phyloP scores from a whole-genome alignment of 148 eudicot species.

The Vaccinium darrowii region DNA sequence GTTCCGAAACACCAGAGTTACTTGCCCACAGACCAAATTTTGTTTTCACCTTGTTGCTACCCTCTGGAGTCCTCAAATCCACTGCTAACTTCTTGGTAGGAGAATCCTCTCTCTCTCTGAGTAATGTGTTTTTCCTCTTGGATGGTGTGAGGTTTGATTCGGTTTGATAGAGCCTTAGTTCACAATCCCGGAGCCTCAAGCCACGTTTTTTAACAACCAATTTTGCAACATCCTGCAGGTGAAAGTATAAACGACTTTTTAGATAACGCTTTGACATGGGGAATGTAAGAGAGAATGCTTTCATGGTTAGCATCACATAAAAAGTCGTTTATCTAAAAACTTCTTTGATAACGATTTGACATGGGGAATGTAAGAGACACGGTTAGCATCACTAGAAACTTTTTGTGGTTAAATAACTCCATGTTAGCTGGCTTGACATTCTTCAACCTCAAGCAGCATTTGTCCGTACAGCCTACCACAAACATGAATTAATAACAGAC shows the following conservation, averaged over 20 bases:
- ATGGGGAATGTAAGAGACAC: neutral
- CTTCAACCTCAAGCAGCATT: neutral
- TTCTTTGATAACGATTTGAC: neutral
- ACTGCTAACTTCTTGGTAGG: constrained; percentile 43
- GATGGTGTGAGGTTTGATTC: constrained; percentile 56
- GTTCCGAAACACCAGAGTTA: constrained; percentile 32
- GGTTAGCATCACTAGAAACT: neutral
- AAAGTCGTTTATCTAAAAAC: neutral
- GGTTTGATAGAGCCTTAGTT: constrained; percentile 65
- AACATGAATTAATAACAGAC: neutral
- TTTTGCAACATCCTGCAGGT: constrained; percentile 74
- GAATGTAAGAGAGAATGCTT: neutral
- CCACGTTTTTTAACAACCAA: constrained; percentile 46
- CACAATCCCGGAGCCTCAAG: constrained; percentile 79
- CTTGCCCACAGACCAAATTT: constrained; percentile 47
- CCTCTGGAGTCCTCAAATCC: constrained; percentile 13
- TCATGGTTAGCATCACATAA: neutral
- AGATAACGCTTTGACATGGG: neutral
- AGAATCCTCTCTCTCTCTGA: constrained; percentile 29
- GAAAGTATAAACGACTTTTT: neutral
- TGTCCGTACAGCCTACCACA: neutral
- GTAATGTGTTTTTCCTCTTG: constrained; percentile 50
- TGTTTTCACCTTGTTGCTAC: constrained; percentile 27
- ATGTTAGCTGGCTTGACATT: neutral
- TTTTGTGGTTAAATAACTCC: neutral